Evolutionary conservation across 129 eudicot genomes (phyloP), one percentile per base, ranked within the genome.

Genomic region (Flaveria linearis): DNA sequence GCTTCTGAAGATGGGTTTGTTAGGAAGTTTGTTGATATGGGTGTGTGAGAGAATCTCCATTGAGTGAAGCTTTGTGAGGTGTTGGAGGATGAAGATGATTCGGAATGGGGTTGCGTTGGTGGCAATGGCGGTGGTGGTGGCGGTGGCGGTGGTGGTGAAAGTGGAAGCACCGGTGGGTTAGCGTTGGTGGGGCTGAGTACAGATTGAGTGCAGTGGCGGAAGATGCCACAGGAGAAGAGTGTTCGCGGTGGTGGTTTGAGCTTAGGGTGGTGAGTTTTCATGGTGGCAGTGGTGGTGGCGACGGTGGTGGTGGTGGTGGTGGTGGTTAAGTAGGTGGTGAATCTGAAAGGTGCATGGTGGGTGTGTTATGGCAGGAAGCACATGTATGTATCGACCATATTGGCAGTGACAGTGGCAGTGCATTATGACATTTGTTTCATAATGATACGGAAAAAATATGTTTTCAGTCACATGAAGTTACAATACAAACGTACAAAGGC

Each of bases 61-160:
- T 90, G 98, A 2, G 98, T 93, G 74, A 93, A 93, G 82, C 98
- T 93, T 71, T 92, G 96, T 36, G 98, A 92, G 11, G 96, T 86
- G 66, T 82, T 87, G 18, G 98, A 89, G 2, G 97, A 93, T 2
- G 98, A 93, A 9, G 98, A 92, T 1, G 98, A 86, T 28, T 82
- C 86, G 0, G 94, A 87, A 13, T 87, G 85, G 6, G 86, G 84
- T 12, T 45, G 82, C n/a, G 87, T 71, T 1, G 80, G 76, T 1
- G 68, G 68, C 18, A 26, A 14, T 15, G 28, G 88, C 9, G 65
- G 71, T 1, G 77, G 52, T 2, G 45, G 72, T 5, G 28, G 61
- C 6, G 76, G 39, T 5, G 39, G 82, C 1, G 72, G 75, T 1
- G 72, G 52, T 12, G 41, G 66, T 12, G 76, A 86, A 73, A 57